A percentile compares a stretch with the other conserved stretches of the same genome.
These are phyloP conservation scores for Neofusicoccum cordaticola DNA, from an alignment of 2,329 filamentous ascomycete genomes.

Conservation along the genomic window DNA sequence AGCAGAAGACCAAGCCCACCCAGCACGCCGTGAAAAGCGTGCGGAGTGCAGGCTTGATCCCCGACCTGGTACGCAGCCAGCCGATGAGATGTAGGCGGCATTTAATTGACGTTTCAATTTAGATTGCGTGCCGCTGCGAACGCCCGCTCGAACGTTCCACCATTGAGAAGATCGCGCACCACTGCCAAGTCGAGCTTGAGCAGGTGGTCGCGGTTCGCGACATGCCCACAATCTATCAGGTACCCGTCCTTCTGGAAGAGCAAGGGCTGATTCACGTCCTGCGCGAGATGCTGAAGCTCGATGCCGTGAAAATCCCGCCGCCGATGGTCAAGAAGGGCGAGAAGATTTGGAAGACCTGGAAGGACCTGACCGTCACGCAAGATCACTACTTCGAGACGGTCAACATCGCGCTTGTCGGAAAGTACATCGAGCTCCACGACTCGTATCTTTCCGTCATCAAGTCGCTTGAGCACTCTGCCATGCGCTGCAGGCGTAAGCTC, in stretches of 20 bases:
- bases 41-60: constrained; percentile 69
- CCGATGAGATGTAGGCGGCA: neutral
- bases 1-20: constrained; percentile 97
- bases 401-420: constrained; percentile 83
- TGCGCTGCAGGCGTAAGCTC: constrained; percentile 78
- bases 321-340: constrained; percentile 61
- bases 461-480: constrained; percentile 84
- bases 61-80: constrained; percentile 53
- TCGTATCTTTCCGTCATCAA: constrained; percentile 83
- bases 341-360: constrained; percentile 77
- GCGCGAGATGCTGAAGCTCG: constrained; percentile 62
- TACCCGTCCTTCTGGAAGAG: constrained; percentile 84
- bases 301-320: constrained; percentile 53
- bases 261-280: constrained; percentile 73
- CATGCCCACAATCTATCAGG: constrained; percentile 88
- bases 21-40: constrained; percentile 84
- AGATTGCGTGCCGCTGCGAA: constrained; percentile 93
- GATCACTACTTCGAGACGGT: constrained; percentile 67
- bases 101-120: constrained; percentile 16
- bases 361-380: constrained; percentile 64
- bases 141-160: constrained; percentile 69
- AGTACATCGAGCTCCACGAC: constrained; percentile 83
- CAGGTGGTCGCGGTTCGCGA: constrained; percentile 87
- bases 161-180: constrained; percentile 82
- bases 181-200: constrained; percentile 80